These are phyloP conservation scores for Wickerhamiella spandovensis DNA, from an alignment of 805 yeast genomes.

Conservation along the genomic window DNA sequence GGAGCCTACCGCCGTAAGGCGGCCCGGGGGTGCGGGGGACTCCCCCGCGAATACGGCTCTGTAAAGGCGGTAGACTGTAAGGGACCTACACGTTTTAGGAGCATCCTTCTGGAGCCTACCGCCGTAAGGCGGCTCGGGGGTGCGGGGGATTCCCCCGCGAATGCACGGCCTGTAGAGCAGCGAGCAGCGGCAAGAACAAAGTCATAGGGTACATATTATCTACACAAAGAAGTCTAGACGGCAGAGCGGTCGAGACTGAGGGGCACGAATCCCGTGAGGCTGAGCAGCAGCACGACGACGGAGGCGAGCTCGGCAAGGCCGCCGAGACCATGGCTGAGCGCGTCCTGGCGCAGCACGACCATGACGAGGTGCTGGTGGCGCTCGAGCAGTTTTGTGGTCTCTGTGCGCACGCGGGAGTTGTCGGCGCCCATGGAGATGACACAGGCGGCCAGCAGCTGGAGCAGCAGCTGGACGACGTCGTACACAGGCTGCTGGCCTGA, in stretches of 20 bases:
- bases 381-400: slow-evolving; percentile 37
- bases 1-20: no score
- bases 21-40: no score
- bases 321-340: slow-evolving; percentile 17
- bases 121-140: no score
- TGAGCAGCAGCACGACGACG: slow-evolving; percentile 39
- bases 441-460: slow-evolving; percentile 56
- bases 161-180: no score
- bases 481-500: slow-evolving; percentile 45
- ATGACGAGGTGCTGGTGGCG: slow-evolving; percentile 43
- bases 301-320: slow-evolving; percentile 33
- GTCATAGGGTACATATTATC: neutral
- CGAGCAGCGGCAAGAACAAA: no score
- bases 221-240: neutral
- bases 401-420: slow-evolving; percentile 43
- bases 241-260: neutral
- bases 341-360: slow-evolving; percentile 51
- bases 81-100: no score
- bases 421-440: slow-evolving; percentile 67
- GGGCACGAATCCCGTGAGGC: slow-evolving; percentile 29
- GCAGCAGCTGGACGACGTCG: slow-evolving; percentile 58
- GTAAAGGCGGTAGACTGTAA: no score
- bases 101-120: no score
- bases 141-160: no score
- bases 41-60: no score